These are phyloP conservation scores for Fusarium globosum DNA, from an alignment of 2,329 filamentous ascomycete genomes.

Conservation along the genomic window DNA sequence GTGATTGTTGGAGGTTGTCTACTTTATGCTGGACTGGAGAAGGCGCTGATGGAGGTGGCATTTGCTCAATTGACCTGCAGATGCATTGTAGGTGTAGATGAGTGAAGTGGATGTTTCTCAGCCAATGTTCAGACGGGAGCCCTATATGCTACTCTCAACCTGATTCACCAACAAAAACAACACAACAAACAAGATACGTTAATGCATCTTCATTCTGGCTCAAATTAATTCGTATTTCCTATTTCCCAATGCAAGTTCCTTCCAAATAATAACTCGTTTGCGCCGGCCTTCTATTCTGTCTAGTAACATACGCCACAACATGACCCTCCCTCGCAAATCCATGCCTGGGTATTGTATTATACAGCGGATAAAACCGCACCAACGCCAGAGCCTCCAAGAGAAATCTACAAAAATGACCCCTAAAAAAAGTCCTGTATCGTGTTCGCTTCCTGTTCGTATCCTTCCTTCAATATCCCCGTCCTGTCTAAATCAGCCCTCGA, in stretches of 20 bases:
- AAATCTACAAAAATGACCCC: background rate
- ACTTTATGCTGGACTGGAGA: background rate
- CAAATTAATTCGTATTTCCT: background rate
- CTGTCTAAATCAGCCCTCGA: constrained; percentile 12
- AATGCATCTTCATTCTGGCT: fast-evolving
- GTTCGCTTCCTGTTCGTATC: constrained; percentile 5
- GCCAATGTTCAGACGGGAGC: background rate
- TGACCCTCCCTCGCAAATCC: background rate
- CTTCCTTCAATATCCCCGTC: background rate
- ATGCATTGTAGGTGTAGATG: background rate
- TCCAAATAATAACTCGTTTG: background rate
- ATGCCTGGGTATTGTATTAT: background rate
- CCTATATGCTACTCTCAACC: background rate
- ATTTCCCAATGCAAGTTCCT: background rate
- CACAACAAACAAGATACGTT: no score
- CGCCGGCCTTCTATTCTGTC: constrained; percentile 23
- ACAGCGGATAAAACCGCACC: constrained; percentile 17
- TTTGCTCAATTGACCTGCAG: background rate
- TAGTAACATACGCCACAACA: constrained; percentile 13
- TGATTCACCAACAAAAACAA: background rate
- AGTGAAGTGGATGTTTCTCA: background rate
- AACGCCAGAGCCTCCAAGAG: background rate
- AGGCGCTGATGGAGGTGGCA: no score
- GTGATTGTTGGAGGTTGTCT: background rate
- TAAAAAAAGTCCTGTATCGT: constrained; percentile 8